phyloP scores from a whole-genome alignment of 768 basidiomycete genomes.

The Suillus lakei region DNA sequence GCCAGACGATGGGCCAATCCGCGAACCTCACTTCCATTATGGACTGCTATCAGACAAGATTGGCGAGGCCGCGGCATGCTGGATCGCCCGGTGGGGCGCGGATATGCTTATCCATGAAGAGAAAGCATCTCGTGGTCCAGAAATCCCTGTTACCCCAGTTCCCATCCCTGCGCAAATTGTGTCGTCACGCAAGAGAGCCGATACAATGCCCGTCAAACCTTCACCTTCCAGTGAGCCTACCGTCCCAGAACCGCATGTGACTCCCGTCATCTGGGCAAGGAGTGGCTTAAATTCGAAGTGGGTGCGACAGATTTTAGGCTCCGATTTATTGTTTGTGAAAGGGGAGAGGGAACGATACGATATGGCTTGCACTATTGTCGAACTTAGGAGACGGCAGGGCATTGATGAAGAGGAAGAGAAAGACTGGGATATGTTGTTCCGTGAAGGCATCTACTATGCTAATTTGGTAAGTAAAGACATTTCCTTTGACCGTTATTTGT shows the following conservation, averaged over 20 bases:
- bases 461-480: constrained; percentile 77
- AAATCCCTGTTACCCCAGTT: constrained; percentile 18
- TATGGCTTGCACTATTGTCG: constrained; percentile 75
- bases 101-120: constrained; percentile 79
- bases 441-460: constrained; percentile 78
- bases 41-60: constrained; percentile 92
- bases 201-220: constrained; percentile 32
- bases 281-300: constrained; percentile 76
- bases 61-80: constrained; percentile 87
- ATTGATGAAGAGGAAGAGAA: constrained; percentile 65
- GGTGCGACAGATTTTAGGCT: constrained; percentile 74
- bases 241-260: constrained; percentile 18
- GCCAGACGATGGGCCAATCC: constrained; percentile 19
- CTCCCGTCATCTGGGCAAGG: constrained; percentile 71
- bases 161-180: constrained; percentile 22
- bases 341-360: constrained; percentile 83
- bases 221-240: constrained; percentile 18
- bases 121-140: constrained; percentile 24
- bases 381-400: constrained; percentile 65
- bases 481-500: not conserved
- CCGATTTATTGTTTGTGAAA: constrained; percentile 79
- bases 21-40: constrained; percentile 63
- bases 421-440: constrained; percentile 74
- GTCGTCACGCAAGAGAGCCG: constrained; percentile 31
- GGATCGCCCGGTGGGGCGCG: constrained; percentile 84